Conservation (phyloP, 2,329 filamentous ascomycete species). For the Clonostachys solani region DNA sequence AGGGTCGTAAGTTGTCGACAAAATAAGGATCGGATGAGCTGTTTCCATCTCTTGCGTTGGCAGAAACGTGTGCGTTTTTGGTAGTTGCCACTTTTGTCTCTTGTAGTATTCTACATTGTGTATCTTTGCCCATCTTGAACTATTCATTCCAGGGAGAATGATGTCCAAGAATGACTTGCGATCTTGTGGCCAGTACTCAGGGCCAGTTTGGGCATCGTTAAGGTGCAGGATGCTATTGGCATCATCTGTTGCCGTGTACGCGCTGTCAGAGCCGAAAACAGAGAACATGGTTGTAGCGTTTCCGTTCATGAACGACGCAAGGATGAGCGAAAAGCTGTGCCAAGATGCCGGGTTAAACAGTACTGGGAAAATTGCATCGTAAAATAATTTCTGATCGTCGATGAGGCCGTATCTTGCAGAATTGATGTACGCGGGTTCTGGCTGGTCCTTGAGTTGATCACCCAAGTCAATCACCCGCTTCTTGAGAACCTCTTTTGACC, state of each 20-base stretch:
- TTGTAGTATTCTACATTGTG: conserved; percentile 21
- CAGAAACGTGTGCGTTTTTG: conserved; percentile 18
- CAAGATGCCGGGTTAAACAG: conserved; percentile 31
- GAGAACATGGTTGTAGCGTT: conserved; percentile 31
- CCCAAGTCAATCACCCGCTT: conserved; percentile 23
- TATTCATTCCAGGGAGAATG: conserved; percentile 18
- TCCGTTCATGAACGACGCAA: conserved; percentile 27
- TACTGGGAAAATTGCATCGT: conserved; percentile 27
- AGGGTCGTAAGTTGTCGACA: conserved; percentile 31
- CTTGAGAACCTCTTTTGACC: conserved; percentile 27
- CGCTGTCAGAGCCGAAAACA: conserved; percentile 14
- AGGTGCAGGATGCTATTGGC: conserved; percentile 10
- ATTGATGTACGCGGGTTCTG: conserved; percentile 36
- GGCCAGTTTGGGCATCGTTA: conserved; percentile 17
- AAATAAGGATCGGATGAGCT: conserved; percentile 19
- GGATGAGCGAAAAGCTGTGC: conserved; percentile 24
- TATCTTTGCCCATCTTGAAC: conserved; percentile 19
- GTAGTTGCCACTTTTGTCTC: conserved; percentile 20
- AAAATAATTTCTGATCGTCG: conserved; percentile 25
- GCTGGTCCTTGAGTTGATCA: conserved; percentile 25
- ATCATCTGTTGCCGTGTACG: conserved; percentile 4
- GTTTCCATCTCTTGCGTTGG: conserved; percentile 23
- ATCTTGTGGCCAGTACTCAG: conserved; percentile 21
- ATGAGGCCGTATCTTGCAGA: conserved; percentile 29
- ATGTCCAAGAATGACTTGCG: conserved; percentile 7